phyloP scores from a whole-genome alignment of 2,329 filamentous ascomycete genomes.

The Aplosporella prunicola region DNA sequence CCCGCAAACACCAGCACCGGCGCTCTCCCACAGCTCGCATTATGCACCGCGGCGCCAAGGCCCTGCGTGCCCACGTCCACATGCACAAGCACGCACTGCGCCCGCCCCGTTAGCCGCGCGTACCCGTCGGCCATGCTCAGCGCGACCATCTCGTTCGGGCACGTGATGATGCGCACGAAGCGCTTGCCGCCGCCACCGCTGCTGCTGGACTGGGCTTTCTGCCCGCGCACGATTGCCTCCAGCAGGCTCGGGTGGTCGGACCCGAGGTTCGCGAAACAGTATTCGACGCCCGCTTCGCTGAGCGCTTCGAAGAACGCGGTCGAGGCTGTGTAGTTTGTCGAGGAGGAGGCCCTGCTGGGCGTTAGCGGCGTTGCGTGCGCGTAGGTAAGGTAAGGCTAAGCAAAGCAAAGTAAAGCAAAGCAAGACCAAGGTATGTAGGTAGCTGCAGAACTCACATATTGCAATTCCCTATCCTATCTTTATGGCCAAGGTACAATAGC shows the following conservation, averaged over 20 bases:
- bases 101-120: constrained; percentile 32
- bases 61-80: constrained; percentile 75
- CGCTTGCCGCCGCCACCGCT: constrained; percentile 40
- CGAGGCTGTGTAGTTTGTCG: constrained; percentile 62
- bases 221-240: constrained; percentile 70
- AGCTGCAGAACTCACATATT: no score
- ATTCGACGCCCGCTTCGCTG: constrained; percentile 47
- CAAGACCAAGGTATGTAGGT: no score
- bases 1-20: constrained; percentile 73
- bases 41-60: constrained; percentile 68
- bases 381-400: no score
- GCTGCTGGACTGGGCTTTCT: constrained; percentile 46
- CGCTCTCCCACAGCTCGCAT: constrained; percentile 63
- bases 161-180: constrained; percentile 70
- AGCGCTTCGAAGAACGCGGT: constrained; percentile 76
- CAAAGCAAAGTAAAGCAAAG: no score
- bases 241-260: constrained; percentile 68
- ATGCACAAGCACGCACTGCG: constrained; percentile 65
- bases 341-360: no score
- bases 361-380: no score
- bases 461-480: no score
- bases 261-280: constrained; percentile 57
- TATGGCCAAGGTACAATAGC: no score
- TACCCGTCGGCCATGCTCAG: constrained; percentile 79
- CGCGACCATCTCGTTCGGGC: constrained; percentile 79